phyloP scores from a whole-genome alignment of 768 basidiomycete genomes.

The Boletus tylopilopsis region DNA sequence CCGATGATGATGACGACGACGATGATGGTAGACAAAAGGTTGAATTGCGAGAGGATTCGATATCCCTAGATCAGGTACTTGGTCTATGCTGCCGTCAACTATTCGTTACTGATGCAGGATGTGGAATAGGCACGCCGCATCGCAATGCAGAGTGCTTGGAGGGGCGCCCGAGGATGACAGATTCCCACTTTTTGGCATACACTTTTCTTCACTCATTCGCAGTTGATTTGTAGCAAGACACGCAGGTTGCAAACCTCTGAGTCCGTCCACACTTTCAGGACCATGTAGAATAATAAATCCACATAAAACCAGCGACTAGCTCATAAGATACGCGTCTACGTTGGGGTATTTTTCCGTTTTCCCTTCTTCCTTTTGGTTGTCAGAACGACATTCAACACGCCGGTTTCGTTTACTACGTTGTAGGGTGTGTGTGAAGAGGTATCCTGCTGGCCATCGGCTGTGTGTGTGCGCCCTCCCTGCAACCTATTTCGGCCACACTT shows the following conservation, averaged over 20 bases:
- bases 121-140: conserved; percentile 68
- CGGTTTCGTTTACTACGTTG: background rate
- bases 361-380: conserved; percentile 20
- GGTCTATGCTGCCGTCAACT: background rate
- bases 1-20: conserved; percentile 76
- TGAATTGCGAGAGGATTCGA: conserved; percentile 76
- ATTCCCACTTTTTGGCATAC: conserved; percentile 8
- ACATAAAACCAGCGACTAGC: conserved; percentile 6
- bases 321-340: conserved; percentile 9
- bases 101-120: conserved; percentile 4
- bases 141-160: conserved; percentile 88
- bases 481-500: background rate
- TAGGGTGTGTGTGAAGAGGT: background rate
- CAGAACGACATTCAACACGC: background rate
- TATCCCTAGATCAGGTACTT: conserved; percentile 88
- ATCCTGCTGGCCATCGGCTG: conserved; percentile 3
- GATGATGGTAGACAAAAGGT: conserved; percentile 67
- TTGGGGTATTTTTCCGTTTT: conserved; percentile 19
- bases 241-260: conserved; percentile 1
- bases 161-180: conserved; percentile 55
- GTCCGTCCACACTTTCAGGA: conserved; percentile 16
- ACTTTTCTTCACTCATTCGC: background rate
- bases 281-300: conserved; percentile 26
- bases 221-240: conserved; percentile 11
- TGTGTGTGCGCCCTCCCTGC: background rate